Evolutionary conservation across 345 rosid species (phyloP).

Genomic region (Boechera retrofracta): DNA sequence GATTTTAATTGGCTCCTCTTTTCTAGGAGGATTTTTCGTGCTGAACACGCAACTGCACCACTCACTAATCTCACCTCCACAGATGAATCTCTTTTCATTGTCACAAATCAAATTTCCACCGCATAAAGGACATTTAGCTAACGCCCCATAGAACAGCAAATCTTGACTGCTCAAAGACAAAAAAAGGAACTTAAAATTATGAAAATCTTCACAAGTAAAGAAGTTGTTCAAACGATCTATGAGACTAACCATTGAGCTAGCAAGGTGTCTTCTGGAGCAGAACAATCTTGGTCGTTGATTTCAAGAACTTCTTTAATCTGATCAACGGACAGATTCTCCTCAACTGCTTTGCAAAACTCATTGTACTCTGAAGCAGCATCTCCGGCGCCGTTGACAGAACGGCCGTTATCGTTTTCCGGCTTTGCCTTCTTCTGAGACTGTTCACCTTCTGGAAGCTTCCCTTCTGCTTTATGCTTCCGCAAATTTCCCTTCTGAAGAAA

Average conservation of each 20-base stretch:
- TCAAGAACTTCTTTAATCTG: constrained; percentile 71
- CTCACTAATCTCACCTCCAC: constrained; percentile 75
- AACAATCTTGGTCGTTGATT: constrained; percentile 63
- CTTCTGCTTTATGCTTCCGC: constrained; percentile 85
- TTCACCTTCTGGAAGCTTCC: constrained; percentile 50
- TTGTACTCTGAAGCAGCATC: constrained; percentile 56
- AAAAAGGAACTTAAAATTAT: too few species aligned
- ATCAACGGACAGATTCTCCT: constrained; percentile 57
- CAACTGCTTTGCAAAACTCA: constrained; percentile 58
- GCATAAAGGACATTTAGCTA: constrained; percentile 69
- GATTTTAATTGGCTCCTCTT: constrained; percentile 53
- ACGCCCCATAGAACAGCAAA: constrained; percentile 64
- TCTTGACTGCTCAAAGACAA: constrained; percentile 58
- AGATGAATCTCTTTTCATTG: constrained; percentile 53
- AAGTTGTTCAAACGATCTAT: neutral
- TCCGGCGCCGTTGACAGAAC: constrained; percentile 34
- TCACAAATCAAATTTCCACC: constrained; percentile 58
- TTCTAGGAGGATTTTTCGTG: constrained; percentile 65
- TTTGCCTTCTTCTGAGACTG: constrained; percentile 71
- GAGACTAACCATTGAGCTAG: constrained; percentile 42
- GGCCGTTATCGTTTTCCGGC: constrained; percentile 46
- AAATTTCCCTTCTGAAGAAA: constrained; percentile 51
- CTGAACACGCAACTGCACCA: constrained; percentile 82
- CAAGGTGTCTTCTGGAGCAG: constrained; percentile 51
- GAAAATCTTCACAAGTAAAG: neutral